Conservation (phyloP, 2,329 filamentous ascomycete species). For the Penicillium decumbens region DNA sequence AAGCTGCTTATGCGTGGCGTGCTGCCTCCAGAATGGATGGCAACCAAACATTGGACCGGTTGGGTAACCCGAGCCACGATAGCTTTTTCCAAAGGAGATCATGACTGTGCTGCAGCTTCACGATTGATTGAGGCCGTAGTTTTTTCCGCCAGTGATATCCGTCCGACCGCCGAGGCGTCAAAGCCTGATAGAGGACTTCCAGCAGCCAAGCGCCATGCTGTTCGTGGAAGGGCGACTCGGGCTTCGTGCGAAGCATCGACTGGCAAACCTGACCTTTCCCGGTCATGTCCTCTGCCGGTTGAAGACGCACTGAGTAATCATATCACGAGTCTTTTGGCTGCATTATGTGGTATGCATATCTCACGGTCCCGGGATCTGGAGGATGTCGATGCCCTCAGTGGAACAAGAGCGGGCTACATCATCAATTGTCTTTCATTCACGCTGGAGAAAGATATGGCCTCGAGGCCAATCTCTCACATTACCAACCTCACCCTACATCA, state of each 20-base stretch:
- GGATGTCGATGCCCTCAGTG: slow-evolving; percentile 9
- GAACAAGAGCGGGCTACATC: slow-evolving; percentile 25
- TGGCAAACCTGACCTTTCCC: slow-evolving; percentile 3
- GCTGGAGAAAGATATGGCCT: slow-evolving; percentile 24
- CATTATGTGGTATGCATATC: slow-evolving; percentile 37
- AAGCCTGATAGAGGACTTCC: not conserved
- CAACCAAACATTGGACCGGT: slow-evolving; percentile 35
- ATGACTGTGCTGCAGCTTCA: slow-evolving; percentile 30
- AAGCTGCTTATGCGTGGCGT: slow-evolving; percentile 31
- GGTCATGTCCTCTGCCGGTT: slow-evolving; percentile 31
- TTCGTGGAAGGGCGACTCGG: slow-evolving; percentile 16
- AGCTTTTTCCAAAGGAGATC: slow-evolving; percentile 35
- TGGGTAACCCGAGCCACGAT: slow-evolving; percentile 36
- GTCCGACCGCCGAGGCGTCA: not conserved
- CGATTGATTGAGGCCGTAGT: slow-evolving; percentile 33
- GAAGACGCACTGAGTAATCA: slow-evolving; percentile 38
- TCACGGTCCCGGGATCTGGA: slow-evolving; percentile 32
- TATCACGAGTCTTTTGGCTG: slow-evolving; percentile 32
- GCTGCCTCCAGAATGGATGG: slow-evolving; percentile 40
- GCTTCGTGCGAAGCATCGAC: slow-evolving; percentile 12
- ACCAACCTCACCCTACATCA: slow-evolving; percentile 19
- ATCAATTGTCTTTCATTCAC: slow-evolving; percentile 22
- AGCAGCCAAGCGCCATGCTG: not conserved
- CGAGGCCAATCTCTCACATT: slow-evolving; percentile 2
- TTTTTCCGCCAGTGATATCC: slow-evolving; percentile 26